Base-by-base conservation (phyloP, 148 eudicot species). In the Cornus suecica region DNA sequence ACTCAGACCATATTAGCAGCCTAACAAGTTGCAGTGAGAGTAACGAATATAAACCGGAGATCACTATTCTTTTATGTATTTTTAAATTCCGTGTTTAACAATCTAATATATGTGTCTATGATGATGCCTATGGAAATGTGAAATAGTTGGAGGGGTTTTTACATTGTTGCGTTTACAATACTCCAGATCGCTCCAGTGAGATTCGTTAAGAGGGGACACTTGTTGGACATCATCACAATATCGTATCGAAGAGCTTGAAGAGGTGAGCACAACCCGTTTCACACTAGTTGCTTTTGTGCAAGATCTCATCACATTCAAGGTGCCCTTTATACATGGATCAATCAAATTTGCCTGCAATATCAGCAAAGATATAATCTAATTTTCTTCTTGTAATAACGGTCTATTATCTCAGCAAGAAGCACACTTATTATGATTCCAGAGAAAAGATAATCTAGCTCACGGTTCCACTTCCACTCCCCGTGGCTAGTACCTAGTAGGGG, bases 221-320 rank as follows among this genome's bases (percentile, higher is more conserved):
- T 72, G 80, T 64, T 84, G 81, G 37, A 73, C 84, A 65, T 95
- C 97, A 24, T 83, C 76, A 14, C 87, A 83, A 66, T 95, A 95
- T 88, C 99, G 82, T 77, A 95, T 86, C 14, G 99, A 84, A 18
- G 99, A 89, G 81, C 99, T 92, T 69, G 99, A 95, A 27, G 99
- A 95, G 75, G 99, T 95, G 25, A 92, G 78, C 62, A 95, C 96
- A 64, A 92, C 89, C 83, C 97, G 81, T 81, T 85, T 91, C 63
- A 92, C 81, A 69, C 79, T 86, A 58, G 32, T 84, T 56, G 93
- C 80, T 83, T 85, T 95, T 76, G 64, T 78, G 88, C 99, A 95
- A 5, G 99, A 89, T 27, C 79, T 88, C n/a, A 95, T 74, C 62
- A 95, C 97, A 79, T 95, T 92, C 79, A 89, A 18, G 14, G 97